A percentile compares a stretch with the other conserved stretches of the same genome.
phyloP scores from a whole-genome alignment of 169 alveolate genomes.

The Cryptosporidium xiaoi region DNA sequence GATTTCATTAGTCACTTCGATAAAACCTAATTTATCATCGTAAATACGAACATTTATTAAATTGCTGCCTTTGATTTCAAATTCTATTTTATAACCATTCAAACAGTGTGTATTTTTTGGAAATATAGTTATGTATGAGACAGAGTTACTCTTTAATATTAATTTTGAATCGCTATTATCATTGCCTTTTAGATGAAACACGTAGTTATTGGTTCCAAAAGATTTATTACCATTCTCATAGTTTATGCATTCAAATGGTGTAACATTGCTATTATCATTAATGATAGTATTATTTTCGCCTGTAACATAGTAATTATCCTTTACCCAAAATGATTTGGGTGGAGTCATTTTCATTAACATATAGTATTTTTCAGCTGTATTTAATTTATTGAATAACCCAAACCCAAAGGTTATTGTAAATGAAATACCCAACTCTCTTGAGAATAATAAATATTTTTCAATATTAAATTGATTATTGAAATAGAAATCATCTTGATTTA shows the following conservation, averaged over 20 bases:
- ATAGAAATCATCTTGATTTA: neutral
- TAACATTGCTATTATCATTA: neutral
- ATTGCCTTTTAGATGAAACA: constrained; percentile 13
- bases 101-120: constrained; percentile 1
- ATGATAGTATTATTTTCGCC: neutral
- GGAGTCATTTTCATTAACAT: constrained; percentile 31
- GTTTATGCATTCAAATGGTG: neutral
- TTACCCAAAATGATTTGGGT: constrained; percentile 52
- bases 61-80: neutral
- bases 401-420: constrained; percentile 42
- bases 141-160: neutral
- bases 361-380: constrained; percentile 20
- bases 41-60: too few species aligned
- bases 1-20: neutral
- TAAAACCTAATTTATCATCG: constrained; percentile 3
- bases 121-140: constrained; percentile 12
- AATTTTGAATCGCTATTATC: neutral
- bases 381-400: constrained; percentile 29
- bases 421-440: constrained; percentile 51
- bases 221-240: constrained; percentile 8
- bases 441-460: constrained; percentile 34
- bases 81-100: neutral
- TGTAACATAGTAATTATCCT: constrained; percentile 4
- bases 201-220: neutral
- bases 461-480: constrained; percentile 8